These are phyloP conservation scores for Hirsutella thompsonii DNA, from an alignment of 2,329 filamentous ascomycete species.

Conservation along the genomic window DNA sequence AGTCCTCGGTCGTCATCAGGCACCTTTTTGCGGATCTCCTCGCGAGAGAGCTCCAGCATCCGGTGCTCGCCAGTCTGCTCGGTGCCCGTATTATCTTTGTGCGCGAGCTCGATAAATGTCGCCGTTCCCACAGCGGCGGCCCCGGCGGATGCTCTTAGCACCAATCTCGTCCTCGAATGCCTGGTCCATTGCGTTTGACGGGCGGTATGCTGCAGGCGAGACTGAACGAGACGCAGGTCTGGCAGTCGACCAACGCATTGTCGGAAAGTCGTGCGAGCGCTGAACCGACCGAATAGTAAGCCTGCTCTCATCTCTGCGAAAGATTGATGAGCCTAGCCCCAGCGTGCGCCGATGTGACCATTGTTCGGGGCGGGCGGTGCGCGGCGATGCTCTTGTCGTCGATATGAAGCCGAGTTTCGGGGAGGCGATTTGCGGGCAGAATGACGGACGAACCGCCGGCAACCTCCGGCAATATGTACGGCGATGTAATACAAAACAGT, in stretches of 20 bases:
- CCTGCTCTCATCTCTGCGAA: constrained; percentile 31
- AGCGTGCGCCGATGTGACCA: constrained; percentile 5
- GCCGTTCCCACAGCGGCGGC: constrained; percentile 36
- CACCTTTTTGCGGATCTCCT: constrained; percentile 62
- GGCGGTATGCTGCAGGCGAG: constrained; percentile 11
- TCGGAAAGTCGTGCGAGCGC: constrained; percentile 23
- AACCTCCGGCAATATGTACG: neutral
- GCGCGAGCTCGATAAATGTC: constrained; percentile 44
- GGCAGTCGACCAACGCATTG: constrained; percentile 10
- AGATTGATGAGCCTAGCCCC: constrained; percentile 5
- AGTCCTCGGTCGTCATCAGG: constrained; percentile 48
- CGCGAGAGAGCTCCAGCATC: constrained; percentile 73
- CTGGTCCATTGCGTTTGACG: constrained; percentile 14
- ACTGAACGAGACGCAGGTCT: constrained; percentile 11
- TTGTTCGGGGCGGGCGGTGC: constrained; percentile 4
- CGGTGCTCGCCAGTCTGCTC: constrained; percentile 63
- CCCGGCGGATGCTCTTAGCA: constrained; percentile 26
- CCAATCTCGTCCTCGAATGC: constrained; percentile 11
- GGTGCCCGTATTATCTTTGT: constrained; percentile 35
- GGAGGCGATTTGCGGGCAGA: too few relatives aligned
- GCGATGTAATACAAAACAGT: constrained; percentile 2
- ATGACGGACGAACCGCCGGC: too few relatives aligned
- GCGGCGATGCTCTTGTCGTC: neutral
- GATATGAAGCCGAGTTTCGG: too few relatives aligned
- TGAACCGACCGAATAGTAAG: constrained; percentile 29